phyloP scores from a whole-genome alignment of 169 alveolate genomes.

The Plasmodium relictum region DNA sequence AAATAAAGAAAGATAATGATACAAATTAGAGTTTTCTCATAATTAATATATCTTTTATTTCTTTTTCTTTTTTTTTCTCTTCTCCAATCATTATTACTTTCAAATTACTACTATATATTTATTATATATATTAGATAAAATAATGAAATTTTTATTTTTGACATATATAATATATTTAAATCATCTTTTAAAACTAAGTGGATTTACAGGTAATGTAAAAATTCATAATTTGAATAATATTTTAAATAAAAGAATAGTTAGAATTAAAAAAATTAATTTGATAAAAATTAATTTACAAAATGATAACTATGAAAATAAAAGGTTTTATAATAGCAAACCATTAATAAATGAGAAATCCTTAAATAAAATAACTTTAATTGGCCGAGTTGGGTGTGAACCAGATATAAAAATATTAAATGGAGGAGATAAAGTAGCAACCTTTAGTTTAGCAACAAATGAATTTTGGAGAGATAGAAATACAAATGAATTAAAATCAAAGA shows the following conservation, averaged over 20 bases:
- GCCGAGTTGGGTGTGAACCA: constrained; percentile 80
- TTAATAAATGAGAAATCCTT: constrained; percentile 54
- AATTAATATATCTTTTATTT: not conserved
- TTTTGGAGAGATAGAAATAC: constrained; percentile 79
- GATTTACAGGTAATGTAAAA: constrained; percentile 25
- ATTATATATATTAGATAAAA: not conserved
- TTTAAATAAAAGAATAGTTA: constrained; percentile 5
- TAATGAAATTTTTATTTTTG: constrained; percentile 19
- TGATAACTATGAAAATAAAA: constrained; percentile 41
- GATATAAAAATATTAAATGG: constrained; percentile 75
- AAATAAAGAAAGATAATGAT: not conserved
- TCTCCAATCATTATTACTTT: not conserved
- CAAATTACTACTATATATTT: too few relatives aligned
- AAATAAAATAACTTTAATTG: constrained; percentile 68
- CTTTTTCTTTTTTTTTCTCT: not conserved
- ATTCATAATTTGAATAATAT: constrained; percentile 1
- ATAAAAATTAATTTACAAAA: constrained; percentile 32
- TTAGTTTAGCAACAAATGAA: constrained; percentile 78
- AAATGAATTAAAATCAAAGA: constrained; percentile 48
- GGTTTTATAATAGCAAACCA: constrained; percentile 28
- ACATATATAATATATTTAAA: not conserved
- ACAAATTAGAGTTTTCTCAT: not conserved
- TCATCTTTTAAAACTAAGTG: constrained; percentile 6
- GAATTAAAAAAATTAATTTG: constrained; percentile 6
- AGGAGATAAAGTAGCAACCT: constrained; percentile 80